Evolutionary conservation across 2,329 filamentous ascomycete species (phyloP), one percentile per base, ranked within the genome.

Genomic region (Nothophaeocryptopus gaeumannii): DNA sequence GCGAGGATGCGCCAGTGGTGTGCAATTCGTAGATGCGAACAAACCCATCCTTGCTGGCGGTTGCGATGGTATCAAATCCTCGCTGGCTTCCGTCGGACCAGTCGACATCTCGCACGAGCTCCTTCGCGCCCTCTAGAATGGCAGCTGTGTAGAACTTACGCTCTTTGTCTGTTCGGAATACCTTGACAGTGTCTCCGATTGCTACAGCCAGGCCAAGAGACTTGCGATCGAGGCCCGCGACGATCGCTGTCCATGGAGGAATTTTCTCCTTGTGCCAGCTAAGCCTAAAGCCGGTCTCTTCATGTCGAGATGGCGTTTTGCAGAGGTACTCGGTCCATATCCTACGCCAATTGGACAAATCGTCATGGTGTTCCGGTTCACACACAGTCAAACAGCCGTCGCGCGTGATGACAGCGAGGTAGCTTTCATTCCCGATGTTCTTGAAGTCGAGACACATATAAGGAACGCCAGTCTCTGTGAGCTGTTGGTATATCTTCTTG

Each of bases 81-180:
- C 91, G 78, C 62, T 95, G 89, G 58, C 90, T 95, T 10, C 90
- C 92, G 40, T 90, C 87, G 1, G 92, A 89, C 93, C 93, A 99
- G 2, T 89, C 85, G 1, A 96, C 81, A 67, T 96, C 91, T 40
- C 92, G 80, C 5, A 67, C 87, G 34, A 97, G 77, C 1, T 85
- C 84, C 7, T 81, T 78, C 61, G 96, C 88, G 1, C 84, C 83
- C 29, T 77, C 76, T 12, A 97, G 74, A 64, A 90, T 86, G 14
- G 85, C 84, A 0, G 90, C 90, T 7, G 88, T 81, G 67, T 95
- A 96, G 65, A 97, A 95, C 51, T 89, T 86, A 54, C 88, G 87
- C 47, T 79, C 74, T 66, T 82, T 72, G 72, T 83, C 74, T 69
- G 89, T 92, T 45, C 93, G 81, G 72, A 91, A 97, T 14, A 99